A percentile compares a stretch with the other conserved stretches of the same genome.
Conservation (phyloP, 83 land plant genomes). For the Picea engelmannii region DNA sequence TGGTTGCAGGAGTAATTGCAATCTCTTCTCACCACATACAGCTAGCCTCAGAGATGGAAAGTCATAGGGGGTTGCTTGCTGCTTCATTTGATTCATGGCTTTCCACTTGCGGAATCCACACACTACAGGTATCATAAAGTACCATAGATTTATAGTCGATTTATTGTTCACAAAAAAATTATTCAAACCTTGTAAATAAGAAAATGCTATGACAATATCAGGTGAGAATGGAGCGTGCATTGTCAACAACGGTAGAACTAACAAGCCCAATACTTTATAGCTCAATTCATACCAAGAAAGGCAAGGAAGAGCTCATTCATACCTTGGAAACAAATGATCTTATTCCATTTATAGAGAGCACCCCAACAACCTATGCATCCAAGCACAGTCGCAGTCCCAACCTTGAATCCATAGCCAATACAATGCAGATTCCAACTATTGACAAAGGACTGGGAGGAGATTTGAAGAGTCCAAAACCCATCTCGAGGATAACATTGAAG, state of each 20-base stretch:
- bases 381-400: too few relatives aligned
- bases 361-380: too few relatives aligned
- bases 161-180: not conserved
- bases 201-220: not conserved
- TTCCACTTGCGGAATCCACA: constrained; percentile 16
- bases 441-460: too few relatives aligned
- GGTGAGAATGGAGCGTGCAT: constrained; percentile 32
- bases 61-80: constrained; percentile 27
- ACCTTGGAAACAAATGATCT: constrained; percentile 1
- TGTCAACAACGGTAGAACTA: constrained; percentile 15
- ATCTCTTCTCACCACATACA: constrained; percentile 19
- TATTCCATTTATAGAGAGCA: not conserved
- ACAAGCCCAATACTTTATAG: constrained; percentile 8
- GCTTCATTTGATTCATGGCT: constrained; percentile 40
- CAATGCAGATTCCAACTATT: too few relatives aligned
- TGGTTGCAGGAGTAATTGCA: constrained; percentile 28
- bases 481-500: too few relatives aligned
- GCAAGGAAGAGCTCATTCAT: not conserved
- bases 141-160: not conserved
- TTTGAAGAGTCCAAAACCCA: too few relatives aligned
- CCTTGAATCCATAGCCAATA: too few relatives aligned
- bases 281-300: not conserved
- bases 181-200: constrained; percentile 1
- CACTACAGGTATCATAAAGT: constrained; percentile 24
- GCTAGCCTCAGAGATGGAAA: constrained; percentile 12